Percentiles rank a stretch among this genome's conserved stretches.
These are phyloP conservation scores for Entomortierella chlamydospora DNA, from an alignment of 192 early-diverging fungal genomes.

Conservation along the genomic window DNA sequence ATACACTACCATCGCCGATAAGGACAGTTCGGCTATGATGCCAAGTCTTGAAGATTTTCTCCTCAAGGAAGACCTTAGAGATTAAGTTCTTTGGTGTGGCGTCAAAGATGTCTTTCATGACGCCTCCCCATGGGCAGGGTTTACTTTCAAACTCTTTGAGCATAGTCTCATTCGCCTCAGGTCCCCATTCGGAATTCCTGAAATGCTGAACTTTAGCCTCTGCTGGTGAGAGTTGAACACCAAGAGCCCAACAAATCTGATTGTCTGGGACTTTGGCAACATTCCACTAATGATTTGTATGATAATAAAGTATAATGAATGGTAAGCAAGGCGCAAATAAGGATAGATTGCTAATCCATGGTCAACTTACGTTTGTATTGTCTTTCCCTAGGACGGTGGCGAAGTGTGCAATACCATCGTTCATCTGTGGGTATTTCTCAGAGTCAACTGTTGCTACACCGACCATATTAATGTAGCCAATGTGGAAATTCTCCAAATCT, in stretches of 20 bases:
- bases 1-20: slow-evolving; percentile 19
- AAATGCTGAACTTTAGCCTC: slow-evolving; percentile 1
- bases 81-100: slow-evolving; percentile 10
- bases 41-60: slow-evolving; percentile 24
- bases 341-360: too few species aligned
- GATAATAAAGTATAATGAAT: too few species aligned
- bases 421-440: slow-evolving; percentile 2
- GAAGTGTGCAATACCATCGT: background rate
- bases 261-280: background rate
- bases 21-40: background rate
- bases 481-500: background rate
- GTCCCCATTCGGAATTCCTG: slow-evolving; percentile 19
- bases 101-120: slow-evolving; percentile 4
- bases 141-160: background rate
- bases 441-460: slow-evolving; percentile 3
- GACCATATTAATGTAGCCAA: slow-evolving; percentile 1
- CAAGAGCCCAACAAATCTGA: background rate
- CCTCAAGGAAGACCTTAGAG: slow-evolving; percentile 20
- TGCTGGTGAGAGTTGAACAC: background rate
- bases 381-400: background rate
- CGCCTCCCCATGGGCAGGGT: background rate
- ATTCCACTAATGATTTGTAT: background rate
- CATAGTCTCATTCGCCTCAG: slow-evolving; percentile 4
- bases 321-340: too few species aligned
- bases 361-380: too few species aligned